Conservation (phyloP, 345 rosid species). For the Pseudoturritis turrita region DNA sequence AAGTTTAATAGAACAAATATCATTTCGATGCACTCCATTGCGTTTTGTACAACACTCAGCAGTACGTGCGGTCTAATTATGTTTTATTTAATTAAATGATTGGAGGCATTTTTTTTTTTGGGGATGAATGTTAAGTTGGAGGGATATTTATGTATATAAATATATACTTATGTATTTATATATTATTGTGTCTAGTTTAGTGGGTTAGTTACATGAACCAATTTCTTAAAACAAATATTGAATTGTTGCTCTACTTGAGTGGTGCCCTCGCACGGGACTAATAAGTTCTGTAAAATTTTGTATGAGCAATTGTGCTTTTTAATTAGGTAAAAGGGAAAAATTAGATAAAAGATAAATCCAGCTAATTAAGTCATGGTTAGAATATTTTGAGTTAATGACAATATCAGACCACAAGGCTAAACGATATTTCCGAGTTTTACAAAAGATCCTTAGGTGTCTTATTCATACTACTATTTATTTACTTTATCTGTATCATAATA, state of each 20-base stretch:
- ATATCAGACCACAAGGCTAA: background rate
- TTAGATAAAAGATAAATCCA: background rate
- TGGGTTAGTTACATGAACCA: background rate
- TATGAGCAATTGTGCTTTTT: background rate
- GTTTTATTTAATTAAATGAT: background rate
- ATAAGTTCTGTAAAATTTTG: background rate
- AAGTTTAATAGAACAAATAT: background rate
- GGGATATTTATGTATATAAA: no score
- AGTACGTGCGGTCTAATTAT: conserved; percentile 12
- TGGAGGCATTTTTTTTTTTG: no score
- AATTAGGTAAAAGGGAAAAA: background rate
- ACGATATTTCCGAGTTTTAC: conserved; percentile 4
- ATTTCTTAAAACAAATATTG: background rate
- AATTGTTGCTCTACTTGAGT: background rate
- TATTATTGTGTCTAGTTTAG: background rate
- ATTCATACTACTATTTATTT: no score
- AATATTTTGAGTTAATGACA: background rate
- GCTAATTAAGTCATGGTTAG: background rate
- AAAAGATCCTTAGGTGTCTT: conserved; percentile 13
- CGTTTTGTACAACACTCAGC: background rate
- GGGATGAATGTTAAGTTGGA: no score
- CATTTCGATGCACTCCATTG: background rate
- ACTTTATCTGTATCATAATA: no score
- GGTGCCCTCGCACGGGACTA: background rate
- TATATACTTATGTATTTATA: no score